Evolutionary conservation across 192 early-diverging fungal genomes (phyloP), one percentile per base, ranked within the genome.

Genomic region (Jimgerdemannia flammicorona): DNA sequence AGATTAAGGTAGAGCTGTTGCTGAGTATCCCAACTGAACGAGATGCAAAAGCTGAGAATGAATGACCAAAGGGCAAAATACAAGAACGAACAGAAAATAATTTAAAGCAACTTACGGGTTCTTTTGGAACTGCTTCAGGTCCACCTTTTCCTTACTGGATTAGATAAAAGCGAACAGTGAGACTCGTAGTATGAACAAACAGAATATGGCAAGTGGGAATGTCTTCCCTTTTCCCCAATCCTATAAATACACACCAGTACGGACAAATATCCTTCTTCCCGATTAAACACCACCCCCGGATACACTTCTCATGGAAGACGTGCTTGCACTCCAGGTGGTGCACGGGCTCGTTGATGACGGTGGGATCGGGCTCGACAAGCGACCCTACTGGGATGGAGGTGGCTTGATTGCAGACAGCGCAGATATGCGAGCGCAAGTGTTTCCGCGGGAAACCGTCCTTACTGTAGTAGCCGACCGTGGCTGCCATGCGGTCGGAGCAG

Each of bases 211-310:
- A n/a, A n/a, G n/a, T n/a, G n/a, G n/a, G n/a, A n/a, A n/a, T n/a
- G n/a, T n/a, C n/a, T n/a, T n/a, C n/a, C n/a, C n/a, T n/a, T n/a
- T n/a, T n/a, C n/a, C n/a, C n/a, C n/a, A n/a, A n/a, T 19, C 18
- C 49, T 42, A 39, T 7, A 43, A 19, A 18, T 54, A 70, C 75
- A 72, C 74, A 86, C 84, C 84, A 90, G 71, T 90, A 90, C 41
- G 88, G 88, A 72, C 88, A 90, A 71, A 87, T 87, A 68, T 90
- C 88, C 72, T 87, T 90, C 73, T 90, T 90, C 65, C 88, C 88
- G 68, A 90, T 85, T 68, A 90, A 72, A 68, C 87, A 88, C 88
- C 88, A 90, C 29, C 88, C 88, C 66, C 88, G 87, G 77, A 90
- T 90, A 78, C 88, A 90, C 44, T 88, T 84, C 71, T 90, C 87